These are phyloP conservation scores for Reutealis trisperma DNA, from an alignment of 345 rosid genomes.

Conservation along the genomic window DNA sequence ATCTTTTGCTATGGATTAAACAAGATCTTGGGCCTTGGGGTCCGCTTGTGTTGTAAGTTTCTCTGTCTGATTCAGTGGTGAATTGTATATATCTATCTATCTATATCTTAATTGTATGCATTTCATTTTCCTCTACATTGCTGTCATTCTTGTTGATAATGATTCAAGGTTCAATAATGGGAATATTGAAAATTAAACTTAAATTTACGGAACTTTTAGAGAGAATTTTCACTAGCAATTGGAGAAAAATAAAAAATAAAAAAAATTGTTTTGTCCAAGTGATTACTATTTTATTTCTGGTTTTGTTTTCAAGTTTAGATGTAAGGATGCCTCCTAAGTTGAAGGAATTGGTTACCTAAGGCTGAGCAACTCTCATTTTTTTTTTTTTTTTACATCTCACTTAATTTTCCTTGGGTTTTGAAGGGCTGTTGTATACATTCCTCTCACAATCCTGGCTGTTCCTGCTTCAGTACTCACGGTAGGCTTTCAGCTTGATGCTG, in stretches of 20 bases:
- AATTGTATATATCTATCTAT: background rate
- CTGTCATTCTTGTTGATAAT: no score
- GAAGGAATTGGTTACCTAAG: background rate
- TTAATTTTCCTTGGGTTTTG: conserved; percentile 23
- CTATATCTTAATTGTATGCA: no score
- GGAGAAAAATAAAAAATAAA: no score
- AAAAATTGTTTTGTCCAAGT: no score
- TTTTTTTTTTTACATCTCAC: background rate
- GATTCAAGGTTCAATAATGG: no score
- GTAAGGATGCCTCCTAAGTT: no score
- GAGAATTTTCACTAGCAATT: no score
- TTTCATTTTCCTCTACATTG: background rate
- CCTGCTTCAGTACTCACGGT: conserved; percentile 98
- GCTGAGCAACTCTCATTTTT: background rate
- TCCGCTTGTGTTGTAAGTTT: conserved; percentile 87
- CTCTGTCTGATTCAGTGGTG: background rate
- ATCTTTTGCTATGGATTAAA: conserved; percentile 91
- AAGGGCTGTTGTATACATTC: conserved; percentile 94
- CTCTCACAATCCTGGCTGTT: conserved; percentile 94
- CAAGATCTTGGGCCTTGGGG: conserved; percentile 98
- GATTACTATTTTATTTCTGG: no score
- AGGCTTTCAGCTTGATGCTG: conserved; percentile 29
- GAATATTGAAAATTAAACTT: no score
- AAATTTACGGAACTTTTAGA: no score
- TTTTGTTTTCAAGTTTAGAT: no score